These are phyloP conservation scores for Chlamydomonas sphaeroides DNA, from an alignment of 139 green algal species.

Conservation along the genomic window DNA sequence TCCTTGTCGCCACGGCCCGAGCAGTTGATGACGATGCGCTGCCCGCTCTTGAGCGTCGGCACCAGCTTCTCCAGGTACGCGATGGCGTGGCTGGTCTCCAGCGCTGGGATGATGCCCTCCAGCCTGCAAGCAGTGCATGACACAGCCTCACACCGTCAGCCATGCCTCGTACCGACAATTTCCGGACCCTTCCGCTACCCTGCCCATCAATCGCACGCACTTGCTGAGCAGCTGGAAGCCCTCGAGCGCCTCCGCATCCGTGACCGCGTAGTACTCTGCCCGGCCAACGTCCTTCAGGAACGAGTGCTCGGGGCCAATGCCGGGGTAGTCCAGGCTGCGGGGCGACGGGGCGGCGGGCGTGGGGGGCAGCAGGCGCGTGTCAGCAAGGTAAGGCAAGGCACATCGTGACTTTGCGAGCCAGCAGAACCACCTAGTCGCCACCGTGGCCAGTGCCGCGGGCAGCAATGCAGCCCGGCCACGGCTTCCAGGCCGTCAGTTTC, in stretches of 20 bases:
- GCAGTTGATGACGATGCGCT: constrained; percentile 93
- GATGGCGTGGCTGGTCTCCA: constrained; percentile 97
- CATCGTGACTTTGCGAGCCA: too few relatives aligned
- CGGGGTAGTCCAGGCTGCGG: constrained; percentile 95
- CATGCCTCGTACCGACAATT: not conserved
- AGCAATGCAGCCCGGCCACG: too few relatives aligned
- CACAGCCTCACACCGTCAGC: too few relatives aligned
- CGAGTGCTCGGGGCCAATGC: constrained; percentile 97
- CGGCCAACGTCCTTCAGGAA: constrained; percentile 96
- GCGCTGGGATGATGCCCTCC: constrained; percentile 98
- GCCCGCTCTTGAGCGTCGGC: constrained; percentile 82
- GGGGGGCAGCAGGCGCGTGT: too few relatives aligned
- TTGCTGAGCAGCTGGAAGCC: constrained; percentile 79
- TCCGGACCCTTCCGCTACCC: not conserved
- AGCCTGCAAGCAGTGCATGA: constrained; percentile 50
- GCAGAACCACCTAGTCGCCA: too few relatives aligned
- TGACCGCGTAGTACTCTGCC: constrained; percentile 96
- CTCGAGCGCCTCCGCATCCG: constrained; percentile 85
- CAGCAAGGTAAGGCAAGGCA: too few relatives aligned
- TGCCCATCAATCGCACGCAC: constrained; percentile 1
- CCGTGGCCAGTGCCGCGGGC: too few relatives aligned
- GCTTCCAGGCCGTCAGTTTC: too few relatives aligned
- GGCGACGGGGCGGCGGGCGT: too few relatives aligned
- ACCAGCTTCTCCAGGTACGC: constrained; percentile 85
- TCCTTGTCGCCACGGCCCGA: constrained; percentile 97